Evolutionary conservation across 2,329 filamentous ascomycete genomes (phyloP).

Genomic region (Xylariaceae sp.): DNA sequence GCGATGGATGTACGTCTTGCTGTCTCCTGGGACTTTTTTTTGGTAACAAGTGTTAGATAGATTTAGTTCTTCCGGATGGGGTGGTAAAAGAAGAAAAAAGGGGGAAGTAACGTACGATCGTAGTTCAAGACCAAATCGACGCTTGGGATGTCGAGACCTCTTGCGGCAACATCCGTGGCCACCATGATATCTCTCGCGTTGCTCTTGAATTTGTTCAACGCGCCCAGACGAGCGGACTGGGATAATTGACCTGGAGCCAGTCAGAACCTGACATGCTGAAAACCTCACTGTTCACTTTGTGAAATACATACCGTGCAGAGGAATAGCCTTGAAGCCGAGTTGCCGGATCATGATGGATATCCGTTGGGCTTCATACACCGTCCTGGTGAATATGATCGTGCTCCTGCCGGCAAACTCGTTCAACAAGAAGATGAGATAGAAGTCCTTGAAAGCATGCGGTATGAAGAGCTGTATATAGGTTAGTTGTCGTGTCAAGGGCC

Average conservation of each 20-base stretch:
- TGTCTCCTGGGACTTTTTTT: slow-evolving; percentile 13
- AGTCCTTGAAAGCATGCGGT: slow-evolving; percentile 81
- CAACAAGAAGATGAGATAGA: slow-evolving; percentile 78
- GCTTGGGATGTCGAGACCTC: slow-evolving; percentile 88
- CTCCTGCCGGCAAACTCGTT: slow-evolving; percentile 85
- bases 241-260: slow-evolving; percentile 61
- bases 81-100: not conserved
- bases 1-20: slow-evolving; percentile 83
- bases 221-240: slow-evolving; percentile 79
- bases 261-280: slow-evolving; percentile 1
- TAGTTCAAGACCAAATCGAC: slow-evolving; percentile 85
- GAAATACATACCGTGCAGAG: slow-evolving; percentile 64
- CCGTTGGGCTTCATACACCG: slow-evolving; percentile 84
- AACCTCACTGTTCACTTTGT: too few species aligned
- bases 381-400: slow-evolving; percentile 85
- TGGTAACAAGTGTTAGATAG: slow-evolving; percentile 4
- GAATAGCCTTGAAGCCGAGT: slow-evolving; percentile 85
- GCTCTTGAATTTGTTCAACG: slow-evolving; percentile 83
- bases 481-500: too few species aligned
- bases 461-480: slow-evolving; percentile 55
- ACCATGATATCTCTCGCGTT: slow-evolving; percentile 80
- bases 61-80: not conserved
- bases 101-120: slow-evolving; percentile 11
- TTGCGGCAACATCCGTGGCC: slow-evolving; percentile 83
- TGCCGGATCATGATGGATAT: slow-evolving; percentile 75